phyloP scores from a whole-genome alignment of 768 basidiomycete genomes.

The Epithele typhae region DNA sequence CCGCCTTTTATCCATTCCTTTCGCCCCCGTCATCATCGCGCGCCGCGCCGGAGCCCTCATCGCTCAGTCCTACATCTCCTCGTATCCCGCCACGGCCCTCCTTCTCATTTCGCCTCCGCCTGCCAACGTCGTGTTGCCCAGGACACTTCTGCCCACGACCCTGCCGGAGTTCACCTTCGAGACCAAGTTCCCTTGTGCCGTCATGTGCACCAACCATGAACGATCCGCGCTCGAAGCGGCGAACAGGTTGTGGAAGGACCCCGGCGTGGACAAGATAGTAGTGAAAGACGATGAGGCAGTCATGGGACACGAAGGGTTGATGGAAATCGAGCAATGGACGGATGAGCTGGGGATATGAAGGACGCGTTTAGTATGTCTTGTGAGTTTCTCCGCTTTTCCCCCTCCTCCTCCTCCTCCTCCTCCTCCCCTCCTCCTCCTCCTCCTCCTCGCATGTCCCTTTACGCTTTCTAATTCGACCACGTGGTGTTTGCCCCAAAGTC shows the following conservation, averaged over 20 bases:
- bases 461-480: too few relatives aligned
- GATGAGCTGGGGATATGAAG: constrained; percentile 48
- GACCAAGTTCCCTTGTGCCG: constrained; percentile 55
- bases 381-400: background rate
- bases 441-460: too few relatives aligned
- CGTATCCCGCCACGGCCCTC: constrained; percentile 57
- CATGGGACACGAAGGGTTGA: constrained; percentile 35
- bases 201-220: constrained; percentile 36
- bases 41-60: constrained; percentile 47
- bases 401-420: background rate
- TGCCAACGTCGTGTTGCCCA: constrained; percentile 29
- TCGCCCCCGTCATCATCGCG: constrained; percentile 56
- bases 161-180: constrained; percentile 57
- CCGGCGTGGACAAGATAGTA: constrained; percentile 18
- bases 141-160: constrained; percentile 32
- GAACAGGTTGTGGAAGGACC: constrained; percentile 39
- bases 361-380: background rate
- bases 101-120: constrained; percentile 56
- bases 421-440: too few relatives aligned
- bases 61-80: constrained; percentile 65
- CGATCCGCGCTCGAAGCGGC: constrained; percentile 30
- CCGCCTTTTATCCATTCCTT: constrained; percentile 40
- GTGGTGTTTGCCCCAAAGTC: too few relatives aligned
- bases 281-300: constrained; percentile 14
- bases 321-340: constrained; percentile 47